Conservation (phyloP, 345 rosid species). For the Eucalyptus pauciflora region DNA sequence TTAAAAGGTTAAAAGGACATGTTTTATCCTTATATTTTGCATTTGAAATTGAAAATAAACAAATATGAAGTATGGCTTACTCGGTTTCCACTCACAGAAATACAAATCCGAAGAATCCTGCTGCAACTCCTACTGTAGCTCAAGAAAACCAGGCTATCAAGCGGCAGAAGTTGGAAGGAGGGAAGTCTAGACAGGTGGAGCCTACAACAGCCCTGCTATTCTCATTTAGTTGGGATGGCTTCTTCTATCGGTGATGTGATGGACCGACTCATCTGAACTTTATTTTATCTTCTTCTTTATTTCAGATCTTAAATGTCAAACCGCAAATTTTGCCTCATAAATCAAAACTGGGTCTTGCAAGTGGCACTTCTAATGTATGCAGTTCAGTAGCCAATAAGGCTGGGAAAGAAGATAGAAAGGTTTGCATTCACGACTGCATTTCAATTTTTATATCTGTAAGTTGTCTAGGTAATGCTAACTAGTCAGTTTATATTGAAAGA, state of each 20-base stretch:
- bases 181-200: constrained; percentile 76
- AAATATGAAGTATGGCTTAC: not conserved
- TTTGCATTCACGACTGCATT: constrained; percentile 1
- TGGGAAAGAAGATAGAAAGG: constrained; percentile 73
- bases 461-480: not conserved
- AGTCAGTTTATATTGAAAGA: constrained; percentile 6
- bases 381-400: constrained; percentile 27
- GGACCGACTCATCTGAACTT: not conserved
- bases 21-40: not conserved
- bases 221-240: not conserved
- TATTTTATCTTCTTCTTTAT: not conserved
- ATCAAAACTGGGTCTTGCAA: constrained; percentile 56
- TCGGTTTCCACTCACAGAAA: constrained; percentile 14
- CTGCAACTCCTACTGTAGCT: constrained; percentile 41
- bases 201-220: not conserved
- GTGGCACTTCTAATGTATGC: constrained; percentile 24
- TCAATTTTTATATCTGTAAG: not conserved
- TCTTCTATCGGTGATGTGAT: not conserved
- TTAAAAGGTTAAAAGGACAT: constrained; percentile 18
- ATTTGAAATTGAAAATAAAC: not conserved
- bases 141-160: constrained; percentile 95
- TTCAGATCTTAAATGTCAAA: constrained; percentile 76
- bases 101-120: constrained; percentile 6
- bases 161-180: constrained; percentile 93
- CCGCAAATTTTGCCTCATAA: constrained; percentile 69